These are phyloP conservation scores for Pyricularia grisea DNA, from an alignment of 2,329 filamentous ascomycete genomes.

Conservation along the genomic window DNA sequence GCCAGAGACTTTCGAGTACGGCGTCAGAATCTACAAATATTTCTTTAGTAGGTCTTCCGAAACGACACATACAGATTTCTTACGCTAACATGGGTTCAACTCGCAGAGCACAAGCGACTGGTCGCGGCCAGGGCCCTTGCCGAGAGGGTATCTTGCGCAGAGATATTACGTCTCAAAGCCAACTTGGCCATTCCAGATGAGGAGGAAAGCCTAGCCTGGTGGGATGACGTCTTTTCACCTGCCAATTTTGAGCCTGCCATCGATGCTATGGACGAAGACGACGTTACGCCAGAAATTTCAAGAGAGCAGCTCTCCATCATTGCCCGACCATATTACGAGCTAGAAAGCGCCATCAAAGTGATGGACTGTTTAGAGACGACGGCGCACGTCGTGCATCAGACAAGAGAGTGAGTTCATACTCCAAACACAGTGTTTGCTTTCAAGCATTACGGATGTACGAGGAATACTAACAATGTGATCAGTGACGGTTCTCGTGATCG, in stretches of 20 bases:
- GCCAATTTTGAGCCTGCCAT: slow-evolving; percentile 21
- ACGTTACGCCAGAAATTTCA: slow-evolving; percentile 21
- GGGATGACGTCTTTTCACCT: slow-evolving; percentile 26
- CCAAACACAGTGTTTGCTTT: neutral
- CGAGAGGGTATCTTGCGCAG: slow-evolving; percentile 38
- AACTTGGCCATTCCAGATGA: slow-evolving; percentile 21
- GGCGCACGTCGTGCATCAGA: slow-evolving; percentile 42
- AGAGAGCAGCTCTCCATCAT: slow-evolving; percentile 37
- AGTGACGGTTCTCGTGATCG: slow-evolving; percentile 20
- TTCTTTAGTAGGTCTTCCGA: slow-evolving; percentile 63
- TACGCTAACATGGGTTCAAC: slow-evolving; percentile 4
- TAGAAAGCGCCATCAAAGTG: slow-evolving; percentile 57
- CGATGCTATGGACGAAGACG: slow-evolving; percentile 22
- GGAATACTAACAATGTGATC: neutral
- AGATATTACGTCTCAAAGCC: slow-evolving; percentile 33
- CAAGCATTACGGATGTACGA: neutral
- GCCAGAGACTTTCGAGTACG: slow-evolving; percentile 26
- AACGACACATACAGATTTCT: slow-evolving; percentile 3
- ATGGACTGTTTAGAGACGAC: slow-evolving; percentile 62
- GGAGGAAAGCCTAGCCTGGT: slow-evolving; percentile 22
- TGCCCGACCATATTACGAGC: slow-evolving; percentile 55
- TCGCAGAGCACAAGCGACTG: slow-evolving; percentile 37
- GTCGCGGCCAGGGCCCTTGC: slow-evolving; percentile 45
- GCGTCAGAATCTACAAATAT: slow-evolving; percentile 68
- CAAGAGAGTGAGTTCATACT: slow-evolving; percentile 36